Evolutionary conservation across 2,329 filamentous ascomycete species (phyloP), one percentile per base, ranked within the genome.

Genomic region (Mollisiaceae sp.): DNA sequence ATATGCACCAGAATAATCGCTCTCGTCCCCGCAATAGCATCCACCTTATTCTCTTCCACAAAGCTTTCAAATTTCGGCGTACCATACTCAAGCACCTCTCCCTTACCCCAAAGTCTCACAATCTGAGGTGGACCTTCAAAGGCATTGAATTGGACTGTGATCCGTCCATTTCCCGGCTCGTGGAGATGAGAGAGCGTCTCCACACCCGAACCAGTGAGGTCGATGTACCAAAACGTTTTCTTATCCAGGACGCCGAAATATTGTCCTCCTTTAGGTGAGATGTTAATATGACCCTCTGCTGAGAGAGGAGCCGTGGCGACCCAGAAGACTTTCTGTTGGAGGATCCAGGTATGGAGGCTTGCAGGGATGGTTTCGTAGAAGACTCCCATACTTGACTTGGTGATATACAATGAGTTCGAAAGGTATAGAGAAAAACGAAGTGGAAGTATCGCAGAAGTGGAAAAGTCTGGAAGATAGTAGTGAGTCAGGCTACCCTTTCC

Each of bases 321-420:
- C 62, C 62, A 71, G 65, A 71, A 67, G 20, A 71, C 62, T 50
- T 70, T 69, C 62, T 71, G 70, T 0, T 63, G 22, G 27, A 71
- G 67, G 54, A 70, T 69, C 68, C 68, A 71, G 5, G 39, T 36
- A 24, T 60, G 59, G 50, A 71, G 54, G 36, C 35, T 64, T 39
- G 61, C 22, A 4, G 70, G 65, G 57, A 71, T 70, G 35, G 60
- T 69, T 65, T 69, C 67, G 63, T 71, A 68, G 65, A 71, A 71
- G 6, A 59, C 55, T n/a, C 69, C 69, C 69, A 71, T 71, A 35
- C 4, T 67, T 38, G 27, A 1, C 11, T 61, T 63, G 41, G 27
- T 18, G 38, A 55, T 55, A 32, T 15, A 36, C 27, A 38, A 59
- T 14, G 35, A 32, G 36, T n/a, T 24, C 3, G 12, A 8, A 39